These are phyloP conservation scores for Gossypium raimondii DNA, from an alignment of 345 rosid species.

Conservation along the genomic window DNA sequence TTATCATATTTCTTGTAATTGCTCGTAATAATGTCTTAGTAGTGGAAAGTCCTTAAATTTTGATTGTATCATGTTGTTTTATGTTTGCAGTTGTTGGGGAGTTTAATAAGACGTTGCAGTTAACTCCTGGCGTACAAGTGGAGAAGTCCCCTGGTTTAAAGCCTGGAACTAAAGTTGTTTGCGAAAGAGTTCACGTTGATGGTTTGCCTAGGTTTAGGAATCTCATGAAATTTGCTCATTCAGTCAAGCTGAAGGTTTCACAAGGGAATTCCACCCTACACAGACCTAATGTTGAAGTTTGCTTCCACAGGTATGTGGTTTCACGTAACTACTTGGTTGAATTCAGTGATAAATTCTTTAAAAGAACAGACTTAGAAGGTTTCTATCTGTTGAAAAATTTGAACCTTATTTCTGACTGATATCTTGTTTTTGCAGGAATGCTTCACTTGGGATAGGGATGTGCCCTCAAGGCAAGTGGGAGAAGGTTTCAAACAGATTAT, in stretches of 20 bases:
- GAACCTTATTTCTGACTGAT: background rate
- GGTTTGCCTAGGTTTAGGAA: constrained; percentile 61
- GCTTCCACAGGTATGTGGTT: constrained; percentile 75
- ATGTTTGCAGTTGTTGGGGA: constrained; percentile 53
- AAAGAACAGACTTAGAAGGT: background rate
- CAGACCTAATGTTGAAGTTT: constrained; percentile 49
- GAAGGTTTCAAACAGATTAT: constrained; percentile 63
- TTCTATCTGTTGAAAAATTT: background rate
- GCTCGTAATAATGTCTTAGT: background rate
- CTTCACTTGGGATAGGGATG: constrained; percentile 73
- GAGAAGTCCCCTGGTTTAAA: constrained; percentile 64
- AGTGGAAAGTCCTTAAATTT: background rate
- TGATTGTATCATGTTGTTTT: background rate
- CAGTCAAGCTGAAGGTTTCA: constrained; percentile 50
- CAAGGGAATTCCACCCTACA: constrained; percentile 33
- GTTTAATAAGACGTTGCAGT: constrained; percentile 27
- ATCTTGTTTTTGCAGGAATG: constrained; percentile 47
- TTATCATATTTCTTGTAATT: background rate
- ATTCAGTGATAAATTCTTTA: background rate
- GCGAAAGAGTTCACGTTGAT: constrained; percentile 65
- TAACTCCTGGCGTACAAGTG: constrained; percentile 51
- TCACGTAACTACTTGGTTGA: background rate
- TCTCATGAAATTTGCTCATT: constrained; percentile 61
- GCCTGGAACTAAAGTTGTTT: constrained; percentile 45
- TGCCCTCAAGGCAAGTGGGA: constrained; percentile 77